These are phyloP conservation scores for Geosiphon pyriformis DNA, from an alignment of 192 early-diverging fungal species.

Conservation along the genomic window DNA sequence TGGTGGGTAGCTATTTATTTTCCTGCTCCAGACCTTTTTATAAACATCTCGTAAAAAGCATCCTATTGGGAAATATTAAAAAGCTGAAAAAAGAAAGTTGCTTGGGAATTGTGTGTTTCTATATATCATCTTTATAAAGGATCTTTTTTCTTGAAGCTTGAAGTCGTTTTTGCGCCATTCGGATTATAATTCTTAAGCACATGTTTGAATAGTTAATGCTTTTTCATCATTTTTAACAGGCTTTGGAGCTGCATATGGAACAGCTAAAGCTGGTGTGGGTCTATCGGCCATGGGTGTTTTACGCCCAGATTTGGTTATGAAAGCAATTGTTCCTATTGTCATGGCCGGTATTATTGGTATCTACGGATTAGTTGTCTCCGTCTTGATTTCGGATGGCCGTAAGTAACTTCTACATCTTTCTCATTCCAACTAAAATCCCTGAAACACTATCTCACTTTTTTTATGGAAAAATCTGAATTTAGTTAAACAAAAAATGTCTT, in stretches of 20 bases:
- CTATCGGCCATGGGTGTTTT: conserved; percentile 82
- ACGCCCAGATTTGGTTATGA: conserved; percentile 85
- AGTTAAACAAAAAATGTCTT: conserved; percentile 49
- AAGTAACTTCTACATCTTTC: conserved; percentile 38
- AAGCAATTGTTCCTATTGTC: conserved; percentile 86
- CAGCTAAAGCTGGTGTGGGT: conserved; percentile 87
- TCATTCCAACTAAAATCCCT: no score
- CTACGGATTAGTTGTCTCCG: conserved; percentile 96
- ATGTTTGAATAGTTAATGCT: no score
- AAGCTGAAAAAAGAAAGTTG: no score
- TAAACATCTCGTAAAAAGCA: no score
- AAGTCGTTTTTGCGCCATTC: no score
- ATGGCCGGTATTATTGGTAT: conserved; percentile 99
- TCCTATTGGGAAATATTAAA: no score
- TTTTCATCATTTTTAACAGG: conserved; percentile 51
- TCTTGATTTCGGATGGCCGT: conserved; percentile 77
- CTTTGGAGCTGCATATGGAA: conserved; percentile 89
- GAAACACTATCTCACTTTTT: background rate
- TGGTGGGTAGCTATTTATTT: background rate
- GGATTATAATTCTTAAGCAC: no score
- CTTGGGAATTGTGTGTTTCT: no score
- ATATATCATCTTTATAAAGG: no score
- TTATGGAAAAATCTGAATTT: background rate
- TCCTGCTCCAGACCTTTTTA: no score
- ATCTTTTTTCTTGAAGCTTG: no score